Conservation (phyloP, 441 rosid genomes). For the Iberis amara region DNA sequence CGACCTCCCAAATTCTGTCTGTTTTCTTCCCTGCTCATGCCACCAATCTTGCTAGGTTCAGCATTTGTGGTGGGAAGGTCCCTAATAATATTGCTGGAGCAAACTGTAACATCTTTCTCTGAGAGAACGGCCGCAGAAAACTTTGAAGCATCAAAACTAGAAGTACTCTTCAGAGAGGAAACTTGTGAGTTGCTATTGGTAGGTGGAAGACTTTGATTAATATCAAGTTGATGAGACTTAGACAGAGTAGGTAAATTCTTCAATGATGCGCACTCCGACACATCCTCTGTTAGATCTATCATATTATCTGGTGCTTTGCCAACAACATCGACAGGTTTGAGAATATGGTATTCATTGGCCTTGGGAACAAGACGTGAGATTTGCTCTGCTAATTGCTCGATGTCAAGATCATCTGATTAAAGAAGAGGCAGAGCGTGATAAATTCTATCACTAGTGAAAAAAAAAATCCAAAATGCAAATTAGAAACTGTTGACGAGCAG, state of each 20-base stretch:
- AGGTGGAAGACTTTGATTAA: slow-evolving; percentile 32
- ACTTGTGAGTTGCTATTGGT: slow-evolving; percentile 33
- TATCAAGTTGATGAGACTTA: slow-evolving; percentile 33
- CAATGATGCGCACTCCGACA: slow-evolving; percentile 38
- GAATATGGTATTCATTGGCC: slow-evolving; percentile 36
- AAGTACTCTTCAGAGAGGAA: slow-evolving; percentile 30
- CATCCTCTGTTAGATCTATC: slow-evolving; percentile 33
- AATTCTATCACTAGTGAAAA: slow-evolving; percentile 1
- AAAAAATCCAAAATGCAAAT: slow-evolving; percentile 14
- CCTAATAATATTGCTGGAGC: slow-evolving; percentile 27
- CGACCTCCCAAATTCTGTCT: slow-evolving; percentile 32
- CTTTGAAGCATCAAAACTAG: slow-evolving; percentile 34
- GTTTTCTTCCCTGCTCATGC: slow-evolving; percentile 41
- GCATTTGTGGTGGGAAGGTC: slow-evolving; percentile 35
- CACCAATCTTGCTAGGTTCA: slow-evolving; percentile 39
- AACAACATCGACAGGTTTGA: slow-evolving; percentile 31
- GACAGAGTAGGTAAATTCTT: slow-evolving; percentile 34
- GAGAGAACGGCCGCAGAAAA: slow-evolving; percentile 32
- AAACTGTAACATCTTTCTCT: slow-evolving; percentile 33
- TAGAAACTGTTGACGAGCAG: slow-evolving; percentile 15
- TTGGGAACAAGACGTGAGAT: slow-evolving; percentile 52
- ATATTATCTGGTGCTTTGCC: slow-evolving; percentile 31
- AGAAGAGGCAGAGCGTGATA: slow-evolving; percentile 26
- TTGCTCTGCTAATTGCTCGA: slow-evolving; percentile 63
- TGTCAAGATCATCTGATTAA: slow-evolving; percentile 49